Evolutionary conservation across 345 rosid species (phyloP).

Genomic region (Draba incana): DNA sequence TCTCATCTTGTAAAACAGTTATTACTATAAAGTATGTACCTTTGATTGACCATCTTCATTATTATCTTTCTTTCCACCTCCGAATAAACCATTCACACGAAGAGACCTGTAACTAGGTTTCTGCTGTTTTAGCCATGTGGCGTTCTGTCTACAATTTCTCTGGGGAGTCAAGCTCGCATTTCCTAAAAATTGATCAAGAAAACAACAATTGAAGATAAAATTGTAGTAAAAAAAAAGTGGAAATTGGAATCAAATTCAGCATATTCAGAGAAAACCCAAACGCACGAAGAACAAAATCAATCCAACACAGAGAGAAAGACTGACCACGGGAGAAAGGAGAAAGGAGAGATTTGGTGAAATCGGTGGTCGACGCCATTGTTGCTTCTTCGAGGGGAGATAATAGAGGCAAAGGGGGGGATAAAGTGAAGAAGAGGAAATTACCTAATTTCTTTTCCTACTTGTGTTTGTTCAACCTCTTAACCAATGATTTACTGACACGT

Average conservation of each 20-base stretch:
- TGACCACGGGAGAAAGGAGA: conserved; percentile 50
- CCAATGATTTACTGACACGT: conserved; percentile 13
- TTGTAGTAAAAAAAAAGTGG: no score
- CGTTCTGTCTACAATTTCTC: conserved; percentile 45
- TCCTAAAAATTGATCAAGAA: conserved; percentile 14
- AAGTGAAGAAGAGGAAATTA: background rate
- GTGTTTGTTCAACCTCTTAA: background rate
- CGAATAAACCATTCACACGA: conserved; percentile 68
- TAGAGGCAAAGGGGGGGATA: no score
- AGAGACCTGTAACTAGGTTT: conserved; percentile 46
- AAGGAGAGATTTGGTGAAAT: conserved; percentile 45
- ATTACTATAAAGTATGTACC: conserved; percentile 43
- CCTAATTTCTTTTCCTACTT: background rate
- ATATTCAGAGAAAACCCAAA: conserved; percentile 13
- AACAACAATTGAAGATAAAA: no score
- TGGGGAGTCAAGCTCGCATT: conserved; percentile 41
- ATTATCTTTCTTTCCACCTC: conserved; percentile 78
- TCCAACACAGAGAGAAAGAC: background rate
- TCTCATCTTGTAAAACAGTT: no score
- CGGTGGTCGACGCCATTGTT: conserved; percentile 58
- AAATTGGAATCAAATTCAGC: background rate
- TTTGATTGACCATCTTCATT: conserved; percentile 70
- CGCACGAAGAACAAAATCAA: background rate
- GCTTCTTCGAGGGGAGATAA: conserved; percentile 20
- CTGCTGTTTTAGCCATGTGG: conserved; percentile 17